A percentile compares a stretch with the other conserved stretches of the same genome.
Evolutionary conservation across 768 basidiomycete species (phyloP).

Genomic region (Psilocybe azurescens): DNA sequence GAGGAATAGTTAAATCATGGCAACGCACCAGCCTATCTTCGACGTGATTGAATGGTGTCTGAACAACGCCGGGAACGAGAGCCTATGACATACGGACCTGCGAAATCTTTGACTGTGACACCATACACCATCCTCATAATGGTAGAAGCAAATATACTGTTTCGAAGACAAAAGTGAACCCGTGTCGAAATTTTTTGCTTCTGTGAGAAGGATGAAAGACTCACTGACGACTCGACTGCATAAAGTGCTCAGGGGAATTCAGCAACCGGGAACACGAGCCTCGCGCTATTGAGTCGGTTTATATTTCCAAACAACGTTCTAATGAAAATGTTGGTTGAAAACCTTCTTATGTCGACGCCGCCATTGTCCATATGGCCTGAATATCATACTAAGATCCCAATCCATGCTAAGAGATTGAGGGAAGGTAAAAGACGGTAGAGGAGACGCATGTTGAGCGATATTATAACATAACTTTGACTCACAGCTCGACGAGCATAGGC

Average conservation of each 20-base stretch:
- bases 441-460: neutral
- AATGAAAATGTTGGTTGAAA: constrained; percentile 55
- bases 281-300: constrained; percentile 51
- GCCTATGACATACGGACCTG: constrained; percentile 39
- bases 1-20: too few species aligned
- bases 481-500: constrained; percentile 57
- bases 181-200: neutral
- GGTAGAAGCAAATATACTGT: constrained; percentile 48
- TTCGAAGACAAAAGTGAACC: constrained; percentile 16
- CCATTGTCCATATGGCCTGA: constrained; percentile 43
- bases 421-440: too few species aligned
- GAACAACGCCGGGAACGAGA: constrained; percentile 24
- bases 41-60: constrained; percentile 22
- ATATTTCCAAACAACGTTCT: constrained; percentile 42
- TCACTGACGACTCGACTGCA: constrained; percentile 24
- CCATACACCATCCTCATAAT: constrained; percentile 41
- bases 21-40: constrained; percentile 1
- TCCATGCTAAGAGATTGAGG: constrained; percentile 17
- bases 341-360: constrained; percentile 54
- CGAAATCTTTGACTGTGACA: constrained; percentile 31
- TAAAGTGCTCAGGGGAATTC: constrained; percentile 17
- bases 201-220: constrained; percentile 5
- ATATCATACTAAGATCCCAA: constrained; percentile 46
- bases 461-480: constrained; percentile 15
- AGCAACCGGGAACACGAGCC: constrained; percentile 38